Percentiles rank a stretch among this genome's conserved stretches.
Conservation (phyloP, 1,139 yeast genomes). For the Candida sp. region DNA sequence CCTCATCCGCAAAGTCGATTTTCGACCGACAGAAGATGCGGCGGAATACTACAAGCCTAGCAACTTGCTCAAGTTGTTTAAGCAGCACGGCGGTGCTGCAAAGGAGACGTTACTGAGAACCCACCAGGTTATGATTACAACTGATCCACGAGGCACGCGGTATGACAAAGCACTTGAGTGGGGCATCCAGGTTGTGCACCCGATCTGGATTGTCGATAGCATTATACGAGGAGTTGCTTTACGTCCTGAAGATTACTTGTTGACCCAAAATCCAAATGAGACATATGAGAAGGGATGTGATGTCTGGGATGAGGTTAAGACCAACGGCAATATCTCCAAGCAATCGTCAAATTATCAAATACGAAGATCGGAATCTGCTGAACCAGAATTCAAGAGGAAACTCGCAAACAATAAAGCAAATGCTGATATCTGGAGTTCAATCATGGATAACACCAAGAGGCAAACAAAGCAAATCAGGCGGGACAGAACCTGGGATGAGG, state of each 20-base stretch:
- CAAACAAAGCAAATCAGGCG: slow-evolving; percentile 19
- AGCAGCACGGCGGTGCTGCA: slow-evolving; percentile 60
- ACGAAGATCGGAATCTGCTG: slow-evolving; percentile 17
- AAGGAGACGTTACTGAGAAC: slow-evolving; percentile 59
- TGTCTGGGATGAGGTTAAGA: slow-evolving; percentile 46
- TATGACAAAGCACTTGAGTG: slow-evolving; percentile 68
- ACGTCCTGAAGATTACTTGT: slow-evolving; percentile 47
- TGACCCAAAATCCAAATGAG: slow-evolving; percentile 23
- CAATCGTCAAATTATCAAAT: slow-evolving; percentile 13
- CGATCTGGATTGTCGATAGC: slow-evolving; percentile 75
- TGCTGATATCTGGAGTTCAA: slow-evolving; percentile 50
- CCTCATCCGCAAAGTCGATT: slow-evolving; percentile 8
- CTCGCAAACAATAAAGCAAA: slow-evolving; percentile 19
- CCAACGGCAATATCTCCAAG: background rate
- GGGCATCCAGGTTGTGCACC: slow-evolving; percentile 74
- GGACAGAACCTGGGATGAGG: slow-evolving; percentile 36
- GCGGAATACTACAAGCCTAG: slow-evolving; percentile 28
- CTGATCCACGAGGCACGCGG: slow-evolving; percentile 61
- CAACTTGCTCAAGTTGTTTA: slow-evolving; percentile 38
- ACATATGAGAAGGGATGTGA: slow-evolving; percentile 52
- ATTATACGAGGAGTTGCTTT: slow-evolving; percentile 63
- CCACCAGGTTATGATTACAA: slow-evolving; percentile 56
- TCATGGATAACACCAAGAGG: slow-evolving; percentile 42
- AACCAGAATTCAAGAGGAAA: slow-evolving; percentile 18
- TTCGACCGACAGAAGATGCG: slow-evolving; percentile 4